Conservation (phyloP, 2,329 filamentous ascomycete genomes). For the Verticillium alfalfae region DNA sequence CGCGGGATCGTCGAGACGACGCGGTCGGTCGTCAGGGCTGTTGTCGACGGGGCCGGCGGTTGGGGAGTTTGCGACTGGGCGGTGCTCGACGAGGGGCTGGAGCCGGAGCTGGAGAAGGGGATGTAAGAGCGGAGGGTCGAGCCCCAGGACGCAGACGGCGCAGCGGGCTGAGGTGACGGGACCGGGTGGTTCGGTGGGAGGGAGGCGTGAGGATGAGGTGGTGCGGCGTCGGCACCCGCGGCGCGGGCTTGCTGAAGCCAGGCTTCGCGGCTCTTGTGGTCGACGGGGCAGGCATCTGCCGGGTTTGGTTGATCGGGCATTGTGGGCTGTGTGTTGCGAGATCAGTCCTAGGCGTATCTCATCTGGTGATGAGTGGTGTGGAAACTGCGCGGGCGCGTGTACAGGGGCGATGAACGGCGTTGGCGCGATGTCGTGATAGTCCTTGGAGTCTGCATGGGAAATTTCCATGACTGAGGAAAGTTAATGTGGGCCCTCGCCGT, state of each 20-base stretch:
- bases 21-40: slow-evolving; percentile 57
- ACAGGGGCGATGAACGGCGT: background rate
- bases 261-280: slow-evolving; percentile 79
- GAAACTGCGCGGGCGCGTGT: background rate
- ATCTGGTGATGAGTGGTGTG: background rate
- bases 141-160: slow-evolving; percentile 30
- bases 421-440: background rate
- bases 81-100: slow-evolving; percentile 17
- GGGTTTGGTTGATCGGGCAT: background rate
- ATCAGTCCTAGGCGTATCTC: background rate
- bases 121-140: slow-evolving; percentile 35
- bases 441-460: background rate
- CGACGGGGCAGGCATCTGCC: slow-evolving; percentile 68
- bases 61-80: slow-evolving; percentile 8
- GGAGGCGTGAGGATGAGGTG: slow-evolving; percentile 19
- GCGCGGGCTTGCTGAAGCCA: slow-evolving; percentile 71
- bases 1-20: slow-evolving; percentile 77
- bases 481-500: background rate
- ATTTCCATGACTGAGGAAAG: background rate
- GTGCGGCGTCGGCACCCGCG: slow-evolving; percentile 21
- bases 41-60: slow-evolving; percentile 3
- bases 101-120: slow-evolving; percentile 30
- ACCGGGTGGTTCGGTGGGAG: slow-evolving; percentile 17
- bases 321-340: background rate
- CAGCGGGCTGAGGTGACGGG: slow-evolving; percentile 13